phyloP scores from a whole-genome alignment of 208 protist genomes.

The Trypanosoma melophagium region DNA sequence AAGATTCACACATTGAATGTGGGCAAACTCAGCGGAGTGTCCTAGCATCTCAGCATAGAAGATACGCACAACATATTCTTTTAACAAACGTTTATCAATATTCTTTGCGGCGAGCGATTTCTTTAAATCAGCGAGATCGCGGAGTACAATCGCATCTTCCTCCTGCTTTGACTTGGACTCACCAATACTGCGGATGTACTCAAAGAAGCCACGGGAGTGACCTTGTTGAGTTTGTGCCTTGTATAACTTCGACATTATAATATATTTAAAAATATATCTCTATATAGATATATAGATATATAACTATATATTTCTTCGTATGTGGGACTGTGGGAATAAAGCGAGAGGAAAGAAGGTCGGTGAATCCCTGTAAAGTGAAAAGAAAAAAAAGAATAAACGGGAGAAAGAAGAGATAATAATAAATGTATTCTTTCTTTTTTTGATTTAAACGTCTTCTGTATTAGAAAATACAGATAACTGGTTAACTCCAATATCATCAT shows the following conservation, averaged over 20 bases:
- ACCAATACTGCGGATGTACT: conserved; percentile 63
- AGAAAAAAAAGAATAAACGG: no score
- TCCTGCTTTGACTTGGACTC: conserved; percentile 82
- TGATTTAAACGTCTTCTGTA: no score
- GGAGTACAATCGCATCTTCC: conserved; percentile 68
- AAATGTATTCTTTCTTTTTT: no score
- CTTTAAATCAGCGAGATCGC: conserved; percentile 68
- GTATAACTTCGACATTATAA: conserved; percentile 47
- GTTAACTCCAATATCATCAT: no score
- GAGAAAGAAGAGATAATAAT: no score
- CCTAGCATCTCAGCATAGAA: conserved; percentile 97
- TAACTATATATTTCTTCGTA: neutral
- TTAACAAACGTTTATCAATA: conserved; percentile 42
- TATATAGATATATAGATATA: neutral
- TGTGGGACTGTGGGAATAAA: no score
- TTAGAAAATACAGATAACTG: no score
- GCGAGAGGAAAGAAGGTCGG: no score
- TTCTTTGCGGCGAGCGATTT: conserved; percentile 21
- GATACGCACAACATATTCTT: conserved; percentile 88
- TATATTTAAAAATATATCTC: neutral
- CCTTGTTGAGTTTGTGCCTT: conserved; percentile 43
- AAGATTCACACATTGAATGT: conserved; percentile 97
- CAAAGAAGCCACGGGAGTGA: conserved; percentile 61
- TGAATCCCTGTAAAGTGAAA: no score
- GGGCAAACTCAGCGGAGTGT: conserved; percentile 84